Base-by-base conservation (phyloP, 768 basidiomycete genomes). In the Coprinellus micaceus region DNA sequence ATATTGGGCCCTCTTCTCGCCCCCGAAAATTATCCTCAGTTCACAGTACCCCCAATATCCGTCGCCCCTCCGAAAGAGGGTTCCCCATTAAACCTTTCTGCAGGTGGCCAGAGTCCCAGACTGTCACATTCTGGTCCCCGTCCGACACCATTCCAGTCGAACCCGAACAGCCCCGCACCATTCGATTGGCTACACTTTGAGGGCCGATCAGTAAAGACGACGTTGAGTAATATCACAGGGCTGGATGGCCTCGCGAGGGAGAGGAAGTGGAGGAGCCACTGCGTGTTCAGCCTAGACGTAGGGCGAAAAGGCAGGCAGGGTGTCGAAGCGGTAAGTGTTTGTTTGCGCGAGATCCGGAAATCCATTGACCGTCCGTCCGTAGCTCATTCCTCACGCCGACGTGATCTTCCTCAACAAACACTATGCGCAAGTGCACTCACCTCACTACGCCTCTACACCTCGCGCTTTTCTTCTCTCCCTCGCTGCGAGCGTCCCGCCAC, bases 101-200 rank as follows among this genome's bases (percentile, higher is more conserved):
- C 77, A 9, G 36, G 36, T 37, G 9, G 9, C 30, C 54, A 71
- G 41, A 61, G 70, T 4, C 67, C 75, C 36, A 67, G 74, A 48
- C 62, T 70, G 4, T 69, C 69, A 3, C 69, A 70, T 30, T 67
- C 69, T 19, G 60, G 65, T 19, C 65, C 55, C 25, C 71, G 55
- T 43, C 67, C 69, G 29, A 45, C 62, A 28, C 65, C 64, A 21
- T 63, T 73, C 46, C 68, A 75, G 47, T 66, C 63, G 30, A 83
- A 77, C 54, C 75, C 77, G 7, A 77, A 80, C 58, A 85, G 82
- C 48, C 85, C 86, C 0, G 88, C 90, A 0, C 91, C 90, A 0
- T 88, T 93, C 52, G 88, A 93, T 61, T 91, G 91, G 89, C 71
- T 94, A 5, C 90, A 93, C 64, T 89, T 94, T 58, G 91, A 93